These are phyloP conservation scores for Zasmidium angulare DNA, from an alignment of 2,329 filamentous ascomycete genomes.

Conservation along the genomic window DNA sequence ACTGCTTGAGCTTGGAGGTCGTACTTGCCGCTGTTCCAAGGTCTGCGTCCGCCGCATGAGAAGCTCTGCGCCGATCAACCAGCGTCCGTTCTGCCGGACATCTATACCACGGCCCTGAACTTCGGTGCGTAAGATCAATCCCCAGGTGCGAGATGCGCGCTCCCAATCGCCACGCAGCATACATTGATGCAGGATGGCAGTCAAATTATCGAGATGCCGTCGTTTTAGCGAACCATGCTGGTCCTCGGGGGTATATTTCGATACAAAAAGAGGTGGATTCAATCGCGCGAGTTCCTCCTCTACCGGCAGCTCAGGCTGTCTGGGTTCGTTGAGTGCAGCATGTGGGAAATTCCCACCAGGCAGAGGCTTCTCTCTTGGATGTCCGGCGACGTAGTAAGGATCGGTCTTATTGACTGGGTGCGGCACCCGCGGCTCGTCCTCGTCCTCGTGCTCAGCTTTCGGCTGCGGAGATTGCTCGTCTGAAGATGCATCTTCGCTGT, in stretches of 20 bases:
- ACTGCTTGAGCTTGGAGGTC: constrained; percentile 1
- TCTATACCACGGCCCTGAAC: constrained; percentile 62
- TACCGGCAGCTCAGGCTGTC: constrained; percentile 24
- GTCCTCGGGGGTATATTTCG: constrained; percentile 20
- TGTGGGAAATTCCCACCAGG: constrained; percentile 49
- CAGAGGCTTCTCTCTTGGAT: constrained; percentile 38
- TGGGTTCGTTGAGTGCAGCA: constrained; percentile 31
- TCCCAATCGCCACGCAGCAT: constrained; percentile 68
- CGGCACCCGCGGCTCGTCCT: constrained; percentile 12
- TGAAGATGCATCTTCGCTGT: constrained; percentile 7
- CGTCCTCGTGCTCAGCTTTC: constrained; percentile 7
- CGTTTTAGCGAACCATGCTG: constrained; percentile 40
- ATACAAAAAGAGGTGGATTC: constrained; percentile 43
- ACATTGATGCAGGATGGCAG: constrained; percentile 69
- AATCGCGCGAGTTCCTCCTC: constrained; percentile 43
- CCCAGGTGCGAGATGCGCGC: constrained; percentile 73
- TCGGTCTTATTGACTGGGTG: constrained; percentile 33
- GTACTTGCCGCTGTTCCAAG: neutral
- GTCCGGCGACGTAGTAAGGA: constrained; percentile 42
- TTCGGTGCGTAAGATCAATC: constrained; percentile 66
- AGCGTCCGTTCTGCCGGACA: constrained; percentile 66
- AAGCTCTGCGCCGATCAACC: constrained; percentile 84
- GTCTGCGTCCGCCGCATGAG: constrained; percentile 58
- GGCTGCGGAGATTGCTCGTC: constrained; percentile 4
- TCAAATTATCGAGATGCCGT: constrained; percentile 65